Evolutionary conservation across 2,329 filamentous ascomycete genomes (phyloP), one percentile per base, ranked within the genome.

Genomic region (Lachnellula subtilissima): DNA sequence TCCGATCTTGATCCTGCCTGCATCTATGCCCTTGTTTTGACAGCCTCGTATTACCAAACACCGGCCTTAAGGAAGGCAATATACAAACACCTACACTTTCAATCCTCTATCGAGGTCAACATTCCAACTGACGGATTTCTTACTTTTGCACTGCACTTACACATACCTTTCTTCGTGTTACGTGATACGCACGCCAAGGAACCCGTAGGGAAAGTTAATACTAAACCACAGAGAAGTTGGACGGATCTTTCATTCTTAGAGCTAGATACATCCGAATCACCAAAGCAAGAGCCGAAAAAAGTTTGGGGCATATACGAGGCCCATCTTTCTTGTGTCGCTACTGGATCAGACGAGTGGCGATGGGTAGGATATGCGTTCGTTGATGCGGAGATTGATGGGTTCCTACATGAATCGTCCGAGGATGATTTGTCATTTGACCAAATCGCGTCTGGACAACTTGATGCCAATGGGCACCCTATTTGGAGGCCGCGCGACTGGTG

Each of bases 361-460:
- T 57, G 52, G 52, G 42, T 42, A 8, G 55, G 15, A 19, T 57
- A 57, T 23, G 52, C 47, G 6, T 55, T 57, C 19, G 52, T 52
- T 22, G 55, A 54, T 54, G 19, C 55, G 22, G 45, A 48, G 9
- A 32, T 32, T 22, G 45, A 48, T 45, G 54, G 42, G 9, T 0
- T 52, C 15, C 35, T 56, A 36, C 14, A 15, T 5, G 23, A 48
- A 5, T n/a, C 12, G 2, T 28, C 49, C 5, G 42, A 56, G n/a
- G 14, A 28, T 8, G 56, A 50, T 35, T n/a, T 56, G 4, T 5
- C 12, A 1, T 3, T 19, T 1, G 55, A 57, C 23, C 52, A 15
- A 28, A 51, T 57, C 19, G 52, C 55, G 2, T 36, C 9, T 22
- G 48, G 49, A 17, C 9, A 14, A 50, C 32, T 58, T 17, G 19